Base-by-base conservation (phyloP, 768 basidiomycete species). In the Hericium rajendrae region DNA sequence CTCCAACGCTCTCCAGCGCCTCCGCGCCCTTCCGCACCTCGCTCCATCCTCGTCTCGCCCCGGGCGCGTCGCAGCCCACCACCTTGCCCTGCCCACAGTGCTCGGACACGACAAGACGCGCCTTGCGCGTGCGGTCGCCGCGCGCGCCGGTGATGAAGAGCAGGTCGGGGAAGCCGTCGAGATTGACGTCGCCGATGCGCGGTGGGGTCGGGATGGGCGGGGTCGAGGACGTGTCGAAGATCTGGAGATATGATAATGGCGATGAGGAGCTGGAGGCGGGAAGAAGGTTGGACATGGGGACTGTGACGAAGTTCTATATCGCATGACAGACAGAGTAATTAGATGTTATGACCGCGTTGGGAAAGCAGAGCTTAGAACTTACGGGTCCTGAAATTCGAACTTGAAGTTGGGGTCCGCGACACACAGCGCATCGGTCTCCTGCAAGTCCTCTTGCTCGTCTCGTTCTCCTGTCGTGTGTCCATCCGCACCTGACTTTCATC, bases 141-240 rank as follows among this genome's bases (percentile, higher is more conserved):
- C 71, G 69, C 26, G 77, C 65, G 5, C 78, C 79, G 13, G 78
- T 66, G 22, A 84, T 82, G 9, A 83, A 64, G 6, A 97, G 72
- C 8, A 97, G 65, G 64, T 98, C 97, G 0, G 95, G 94, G 71
- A 88, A 98, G 2, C 97, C 97, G 67, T 98, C 94, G 18, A 95
- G 76, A 69, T 97, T 88, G 53, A 81, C 86, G 71, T 99, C 97
- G 37, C 94, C 97, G 0, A 94, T 72, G 59, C 85, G 85, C 51
- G 97, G 70, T 0, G 91, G 78, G 15, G 94, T 70, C 0, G 94
- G 92, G 5, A 94, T 67, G 0, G 83, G 63, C 0, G 91, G 88
- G 1, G 68, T 74, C 64, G 79, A 80, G 0, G 86, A 79, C 3
- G 76, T 81, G 64, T 94, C 89, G 6, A 80, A 69, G 2, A 90